Base-by-base conservation (phyloP, 2,329 filamentous ascomycete species). In the Onygenales sp. region DNA sequence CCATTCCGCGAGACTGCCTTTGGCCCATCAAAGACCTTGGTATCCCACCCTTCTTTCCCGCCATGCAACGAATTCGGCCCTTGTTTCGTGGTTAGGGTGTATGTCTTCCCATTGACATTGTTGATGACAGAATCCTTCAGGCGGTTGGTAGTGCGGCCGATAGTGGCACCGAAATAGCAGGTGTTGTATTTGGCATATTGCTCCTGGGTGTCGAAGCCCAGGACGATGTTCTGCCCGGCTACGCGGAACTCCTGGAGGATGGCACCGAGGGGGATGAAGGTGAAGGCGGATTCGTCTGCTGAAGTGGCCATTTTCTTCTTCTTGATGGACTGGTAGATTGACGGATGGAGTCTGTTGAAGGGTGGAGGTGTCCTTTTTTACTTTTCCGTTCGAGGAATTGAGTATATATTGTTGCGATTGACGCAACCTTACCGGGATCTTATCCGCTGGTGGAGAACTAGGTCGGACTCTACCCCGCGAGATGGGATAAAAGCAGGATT, bases 121-220 rank as follows among this genome's bases (percentile, higher is more conserved):
- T 84, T 73, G 66, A 96, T 83, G 60, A 81, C 78, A 31, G 84
- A 89, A 64, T 79, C 76, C 54, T 82, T 80, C 66, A 95, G 83
- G 54, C 92, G 85, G 74, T 97, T 97, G 57, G 90, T 80, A 33
- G 82, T 77, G 41, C 81, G 87, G 53, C 93, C 93, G 67, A 97
- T 95, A 44, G 89, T 97, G 69, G 92, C 91, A 59, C 93, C 92
- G 66, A 95, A 97, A 75, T 84, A 91, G 1, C 88, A 84, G 9
- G 71, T 75, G 73, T 93, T 92, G 76, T 91, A 75, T 61, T 81
- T 73, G 59, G 79, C 79, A 74, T 96, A 96, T 56, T 85, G 81
- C 44, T 86, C 82, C 51, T 86, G 80, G 11, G 79, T 83, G 14
- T 87, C 81, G 73, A 96, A 96, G 51, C 85, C 84, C 61, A 93